Conservation (phyloP, 148 eudicot genomes). For the Drosera capensis region DNA sequence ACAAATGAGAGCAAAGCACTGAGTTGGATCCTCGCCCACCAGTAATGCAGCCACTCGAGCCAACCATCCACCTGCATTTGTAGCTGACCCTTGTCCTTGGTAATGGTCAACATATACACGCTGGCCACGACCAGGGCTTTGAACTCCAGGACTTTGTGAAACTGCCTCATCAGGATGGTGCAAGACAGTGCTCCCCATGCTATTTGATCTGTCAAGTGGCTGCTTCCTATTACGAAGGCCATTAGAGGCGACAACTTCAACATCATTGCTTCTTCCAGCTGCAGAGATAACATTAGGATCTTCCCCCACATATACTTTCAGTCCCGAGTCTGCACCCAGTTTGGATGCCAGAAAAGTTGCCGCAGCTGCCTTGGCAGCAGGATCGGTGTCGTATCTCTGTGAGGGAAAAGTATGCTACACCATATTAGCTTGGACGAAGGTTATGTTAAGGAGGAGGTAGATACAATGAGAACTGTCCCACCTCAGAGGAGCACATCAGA, state of each 20-base stretch:
- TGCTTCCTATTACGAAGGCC: slow-evolving; percentile 75
- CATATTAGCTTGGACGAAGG: too few relatives aligned
- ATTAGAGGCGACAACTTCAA: slow-evolving; percentile 30
- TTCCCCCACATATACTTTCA: slow-evolving; percentile 57
- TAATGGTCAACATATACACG: slow-evolving; percentile 51
- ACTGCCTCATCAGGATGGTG: slow-evolving; percentile 23
- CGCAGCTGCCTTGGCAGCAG: slow-evolving; percentile 98
- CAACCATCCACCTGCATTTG: slow-evolving; percentile 65
- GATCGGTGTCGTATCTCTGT: slow-evolving; percentile 97
- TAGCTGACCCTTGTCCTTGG: slow-evolving; percentile 29
- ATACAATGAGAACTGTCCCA: too few relatives aligned
- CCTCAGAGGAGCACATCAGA: too few relatives aligned
- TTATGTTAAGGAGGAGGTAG: background rate
- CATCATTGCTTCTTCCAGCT: slow-evolving; percentile 53
- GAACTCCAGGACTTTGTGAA: slow-evolving; percentile 21
- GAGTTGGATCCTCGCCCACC: slow-evolving; percentile 95
- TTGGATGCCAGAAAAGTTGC: slow-evolving; percentile 86
- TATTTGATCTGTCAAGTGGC: slow-evolving; percentile 20
- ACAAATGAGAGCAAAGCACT: slow-evolving; percentile 85
- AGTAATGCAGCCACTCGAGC: slow-evolving; percentile 78
- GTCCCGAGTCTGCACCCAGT: slow-evolving; percentile 75
- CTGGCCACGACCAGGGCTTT: slow-evolving; percentile 21
- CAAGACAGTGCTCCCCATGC: slow-evolving; percentile 22
- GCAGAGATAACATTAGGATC: slow-evolving; percentile 27
- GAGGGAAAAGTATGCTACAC: slow-evolving; percentile 5